phyloP scores from a whole-genome alignment of 495 filamentous ascomycete genomes.

The Neurospora sublineolata region DNA sequence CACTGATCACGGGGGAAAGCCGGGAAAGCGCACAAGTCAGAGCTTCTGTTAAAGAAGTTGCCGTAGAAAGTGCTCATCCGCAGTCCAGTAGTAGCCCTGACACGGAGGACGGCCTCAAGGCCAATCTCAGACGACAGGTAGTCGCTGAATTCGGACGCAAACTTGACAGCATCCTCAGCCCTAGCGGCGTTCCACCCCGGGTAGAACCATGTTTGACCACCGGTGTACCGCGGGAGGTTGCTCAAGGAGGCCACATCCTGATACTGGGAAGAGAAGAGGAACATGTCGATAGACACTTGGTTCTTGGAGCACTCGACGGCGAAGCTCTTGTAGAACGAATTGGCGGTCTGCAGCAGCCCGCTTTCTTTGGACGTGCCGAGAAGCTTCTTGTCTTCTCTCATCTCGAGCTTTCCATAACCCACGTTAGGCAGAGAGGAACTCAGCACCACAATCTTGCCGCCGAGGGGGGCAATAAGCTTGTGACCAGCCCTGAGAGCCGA shows the following conservation, averaged over 20 bases:
- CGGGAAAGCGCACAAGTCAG: slow-evolving; percentile 93
- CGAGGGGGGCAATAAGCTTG: slow-evolving; percentile 84
- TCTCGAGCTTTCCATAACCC: slow-evolving; percentile 79
- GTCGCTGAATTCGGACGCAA: slow-evolving; percentile 91
- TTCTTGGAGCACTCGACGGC: slow-evolving; percentile 98
- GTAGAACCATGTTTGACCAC: slow-evolving; percentile 97
- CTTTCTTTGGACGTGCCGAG: slow-evolving; percentile 90
- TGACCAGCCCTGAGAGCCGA: slow-evolving; percentile 86
- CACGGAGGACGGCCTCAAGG: slow-evolving; percentile 88
- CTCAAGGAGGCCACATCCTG: slow-evolving; percentile 94
- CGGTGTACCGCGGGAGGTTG: slow-evolving; percentile 89
- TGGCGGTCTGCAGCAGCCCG: slow-evolving; percentile 75
- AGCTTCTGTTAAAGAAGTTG: slow-evolving; percentile 97
- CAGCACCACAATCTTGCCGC: slow-evolving; percentile 87
- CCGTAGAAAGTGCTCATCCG: slow-evolving; percentile 98
- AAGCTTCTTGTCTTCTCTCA: slow-evolving; percentile 93
- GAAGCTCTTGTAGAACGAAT: slow-evolving; percentile 97
- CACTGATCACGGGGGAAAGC: slow-evolving; percentile 95
- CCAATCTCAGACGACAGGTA: slow-evolving; percentile 93
- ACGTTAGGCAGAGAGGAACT: slow-evolving; percentile 84
- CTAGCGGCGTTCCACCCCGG: slow-evolving; percentile 94
- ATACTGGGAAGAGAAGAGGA: slow-evolving; percentile 93
- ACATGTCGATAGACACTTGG: slow-evolving; percentile 98
- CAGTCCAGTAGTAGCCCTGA: slow-evolving; percentile 86
- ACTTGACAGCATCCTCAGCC: slow-evolving; percentile 92